Conservation (phyloP, 306 rosid genomes). For the Gastrolobium bilobum region DNA sequence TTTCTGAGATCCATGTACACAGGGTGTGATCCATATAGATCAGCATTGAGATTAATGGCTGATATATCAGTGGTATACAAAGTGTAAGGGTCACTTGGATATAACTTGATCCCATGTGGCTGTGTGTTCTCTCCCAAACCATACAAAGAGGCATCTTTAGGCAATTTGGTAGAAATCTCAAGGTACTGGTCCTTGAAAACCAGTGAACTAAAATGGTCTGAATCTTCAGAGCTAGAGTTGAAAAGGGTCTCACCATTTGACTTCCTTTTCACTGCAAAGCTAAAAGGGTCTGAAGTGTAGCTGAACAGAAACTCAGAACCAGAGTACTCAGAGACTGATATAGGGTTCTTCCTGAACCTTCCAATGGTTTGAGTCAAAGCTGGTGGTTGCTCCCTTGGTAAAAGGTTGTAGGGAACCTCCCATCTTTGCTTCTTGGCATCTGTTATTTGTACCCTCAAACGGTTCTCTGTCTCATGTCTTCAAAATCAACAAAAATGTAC, state of each 20-base stretch:
- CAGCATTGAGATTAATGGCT: slow-evolving; percentile 91
- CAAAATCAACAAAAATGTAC: slow-evolving; percentile 11
- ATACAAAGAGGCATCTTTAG: slow-evolving; percentile 80
- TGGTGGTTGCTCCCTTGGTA: slow-evolving; percentile 84
- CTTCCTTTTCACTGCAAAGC: slow-evolving; percentile 76
- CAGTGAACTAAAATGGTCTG: slow-evolving; percentile 67
- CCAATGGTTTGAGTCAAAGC: slow-evolving; percentile 56
- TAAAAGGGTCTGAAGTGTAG: slow-evolving; percentile 82
- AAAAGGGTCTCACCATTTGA: slow-evolving; percentile 84
- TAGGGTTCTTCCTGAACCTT: slow-evolving; percentile 53
- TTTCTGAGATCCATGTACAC: slow-evolving; percentile 91
- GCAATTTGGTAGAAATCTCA: slow-evolving; percentile 84
- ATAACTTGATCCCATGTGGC: slow-evolving; percentile 87
- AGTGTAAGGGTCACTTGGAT: slow-evolving; percentile 85
- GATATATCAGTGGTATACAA: slow-evolving; percentile 79
- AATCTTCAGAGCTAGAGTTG: slow-evolving; percentile 59
- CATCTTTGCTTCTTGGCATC: slow-evolving; percentile 85
- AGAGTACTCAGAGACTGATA: slow-evolving; percentile 66
- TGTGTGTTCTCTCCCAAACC: slow-evolving; percentile 95
- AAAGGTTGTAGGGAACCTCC: slow-evolving; percentile 91
- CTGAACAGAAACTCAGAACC: slow-evolving; percentile 76
- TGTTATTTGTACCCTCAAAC: slow-evolving; percentile 89
- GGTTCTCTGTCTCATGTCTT: slow-evolving; percentile 83
- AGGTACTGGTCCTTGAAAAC: slow-evolving; percentile 96
- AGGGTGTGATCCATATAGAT: slow-evolving; percentile 93